phyloP scores from a whole-genome alignment of 768 basidiomycete species.

The Leccinum obscurum region DNA sequence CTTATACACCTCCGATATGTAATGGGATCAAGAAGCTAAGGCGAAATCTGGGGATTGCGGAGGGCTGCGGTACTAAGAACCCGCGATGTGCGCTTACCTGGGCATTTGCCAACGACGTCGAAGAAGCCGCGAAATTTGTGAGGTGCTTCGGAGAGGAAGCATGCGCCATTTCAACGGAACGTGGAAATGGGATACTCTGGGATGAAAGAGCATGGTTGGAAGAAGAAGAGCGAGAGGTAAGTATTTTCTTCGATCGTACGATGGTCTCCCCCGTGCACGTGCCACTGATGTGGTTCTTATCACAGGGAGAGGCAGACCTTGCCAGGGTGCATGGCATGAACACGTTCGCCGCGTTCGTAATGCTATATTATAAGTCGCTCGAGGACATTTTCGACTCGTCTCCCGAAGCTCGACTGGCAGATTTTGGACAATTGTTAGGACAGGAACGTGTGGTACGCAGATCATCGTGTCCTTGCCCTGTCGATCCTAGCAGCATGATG shows the following conservation, averaged over 20 bases:
- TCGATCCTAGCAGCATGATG: slow-evolving; percentile 10
- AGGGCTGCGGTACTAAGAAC: slow-evolving; percentile 56
- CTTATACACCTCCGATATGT: slow-evolving; percentile 65
- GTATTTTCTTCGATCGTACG: slow-evolving; percentile 13
- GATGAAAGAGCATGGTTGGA: slow-evolving; percentile 63
- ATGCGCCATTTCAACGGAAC: slow-evolving; percentile 43
- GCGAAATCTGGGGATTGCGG: slow-evolving; percentile 60
- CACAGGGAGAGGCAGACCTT: slow-evolving; percentile 62
- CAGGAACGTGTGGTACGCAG: slow-evolving; percentile 51
- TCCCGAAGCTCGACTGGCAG: slow-evolving; percentile 45
- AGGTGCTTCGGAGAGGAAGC: slow-evolving; percentile 61
- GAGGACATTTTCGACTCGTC: slow-evolving; percentile 55
- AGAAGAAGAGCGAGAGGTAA: slow-evolving; percentile 53
- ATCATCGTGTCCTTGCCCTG: slow-evolving; percentile 1
- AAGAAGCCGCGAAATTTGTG: slow-evolving; percentile 55
- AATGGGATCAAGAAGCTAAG: slow-evolving; percentile 71
- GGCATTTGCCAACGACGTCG: slow-evolving; percentile 62
- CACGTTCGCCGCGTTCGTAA: slow-evolving; percentile 61
- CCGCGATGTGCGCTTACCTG: slow-evolving; percentile 44
- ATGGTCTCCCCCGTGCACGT: slow-evolving; percentile 12
- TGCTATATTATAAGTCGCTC: slow-evolving; percentile 55
- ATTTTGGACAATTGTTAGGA: slow-evolving; percentile 51
- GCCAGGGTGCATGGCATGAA: slow-evolving; percentile 64
- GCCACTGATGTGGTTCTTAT: slow-evolving; percentile 9
- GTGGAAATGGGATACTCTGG: slow-evolving; percentile 48